Evolutionary conservation across 768 basidiomycete genomes (phyloP).

Genomic region (Lentinula detonsa): DNA sequence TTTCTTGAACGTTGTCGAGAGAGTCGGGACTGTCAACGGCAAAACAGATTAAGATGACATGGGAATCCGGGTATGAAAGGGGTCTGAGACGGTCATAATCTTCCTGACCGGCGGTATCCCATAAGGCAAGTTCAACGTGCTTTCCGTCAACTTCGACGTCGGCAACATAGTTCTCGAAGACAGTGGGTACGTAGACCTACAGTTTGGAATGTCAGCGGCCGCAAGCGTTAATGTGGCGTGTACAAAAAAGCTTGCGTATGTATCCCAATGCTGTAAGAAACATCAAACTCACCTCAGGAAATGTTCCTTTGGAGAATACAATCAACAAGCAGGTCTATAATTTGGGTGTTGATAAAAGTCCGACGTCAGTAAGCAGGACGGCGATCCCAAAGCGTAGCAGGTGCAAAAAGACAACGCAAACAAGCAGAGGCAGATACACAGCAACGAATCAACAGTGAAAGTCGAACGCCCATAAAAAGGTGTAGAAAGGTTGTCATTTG

Average conservation of each 20-base stretch:
- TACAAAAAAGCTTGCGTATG: neutral
- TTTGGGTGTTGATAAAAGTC: neutral
- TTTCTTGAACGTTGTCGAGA: slow-evolving; percentile 99
- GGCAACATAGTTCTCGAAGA: slow-evolving; percentile 99
- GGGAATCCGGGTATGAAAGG: slow-evolving; percentile 97
- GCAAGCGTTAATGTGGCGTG: neutral
- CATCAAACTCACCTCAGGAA: slow-evolving; percentile 73
- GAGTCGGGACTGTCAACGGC: slow-evolving; percentile 98
- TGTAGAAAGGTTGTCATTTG: neutral
- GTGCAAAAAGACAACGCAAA: neutral
- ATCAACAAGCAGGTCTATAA: slow-evolving; percentile 86
- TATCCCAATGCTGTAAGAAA: neutral
- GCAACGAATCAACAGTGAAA: neutral
- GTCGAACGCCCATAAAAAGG: neutral
- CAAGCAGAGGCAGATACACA: neutral
- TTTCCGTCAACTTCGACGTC: slow-evolving; percentile 98
- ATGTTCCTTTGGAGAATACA: slow-evolving; percentile 94
- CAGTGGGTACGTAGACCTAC: slow-evolving; percentile 98
- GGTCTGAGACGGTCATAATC: slow-evolving; percentile 99
- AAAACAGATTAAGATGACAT: slow-evolving; percentile 99
- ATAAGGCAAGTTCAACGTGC: slow-evolving; percentile 95
- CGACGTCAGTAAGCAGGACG: neutral
- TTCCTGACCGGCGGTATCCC: slow-evolving; percentile 99
- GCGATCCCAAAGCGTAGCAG: neutral
- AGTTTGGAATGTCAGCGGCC: too few species aligned